Evolutionary conservation across 257 asterid species (phyloP), one percentile per base, ranked within the genome.

Genomic region (Lycium barbarum): DNA sequence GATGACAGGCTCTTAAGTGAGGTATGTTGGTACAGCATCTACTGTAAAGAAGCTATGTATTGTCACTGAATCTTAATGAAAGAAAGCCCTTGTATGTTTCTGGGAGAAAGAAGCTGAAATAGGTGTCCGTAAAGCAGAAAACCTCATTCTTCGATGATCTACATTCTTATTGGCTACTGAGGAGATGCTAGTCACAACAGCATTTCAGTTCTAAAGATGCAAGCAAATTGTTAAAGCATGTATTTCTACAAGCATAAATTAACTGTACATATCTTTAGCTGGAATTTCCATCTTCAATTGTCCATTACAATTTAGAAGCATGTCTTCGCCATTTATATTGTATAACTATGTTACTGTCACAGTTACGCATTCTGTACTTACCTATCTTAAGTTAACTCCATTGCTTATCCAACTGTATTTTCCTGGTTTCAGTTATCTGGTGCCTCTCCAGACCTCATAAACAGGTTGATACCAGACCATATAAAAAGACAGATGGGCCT

Each of bases 381-480:
- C 20, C 6, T 81, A 65, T 18, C 13, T 45, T 35, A 40, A 20
- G 2, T 22, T 45, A 35, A 82, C 59, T 57, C 57, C 65, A 18
- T 36, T 61, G 86, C 53, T 83, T 2, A 84, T 13, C 73, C 54
- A 9, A 7, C 40, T 65, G 9, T 81, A 43, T 47, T 51, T 79
- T 84, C 22, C 12, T 67, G 81, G 67, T 76, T 86, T 47, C 82
- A 95, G 99, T 81, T 96, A 83, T 84, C 92, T 68, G 95, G 96
- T 72, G 94, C 95, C 45, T 91, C 98, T 58, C 93, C 97, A 1
- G 98, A 93, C 86, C 94, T 96, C 13, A 68, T 94, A 83, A 94
- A 89, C 93, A 91, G 93, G 92, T 91, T 96, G 90, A 88, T 96
- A 86, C 99, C 99, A 51, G 98, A 96, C 83, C 95, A 94, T 45